Base-by-base conservation (phyloP, 768 basidiomycete genomes). In the Leccinum sublutescens region DNA sequence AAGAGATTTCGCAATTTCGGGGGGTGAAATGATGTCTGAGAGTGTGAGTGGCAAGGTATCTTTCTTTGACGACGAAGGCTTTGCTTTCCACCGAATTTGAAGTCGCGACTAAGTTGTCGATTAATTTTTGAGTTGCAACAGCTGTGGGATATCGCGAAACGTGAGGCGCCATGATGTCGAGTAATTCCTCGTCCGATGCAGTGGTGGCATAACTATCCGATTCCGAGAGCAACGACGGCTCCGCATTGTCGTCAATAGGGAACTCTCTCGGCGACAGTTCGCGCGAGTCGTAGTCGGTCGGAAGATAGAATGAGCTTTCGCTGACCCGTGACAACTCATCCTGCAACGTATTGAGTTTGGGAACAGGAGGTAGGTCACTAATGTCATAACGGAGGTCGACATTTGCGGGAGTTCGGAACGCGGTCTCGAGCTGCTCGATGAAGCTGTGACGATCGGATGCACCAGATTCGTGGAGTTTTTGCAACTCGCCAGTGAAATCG, bases 401-500 rank as follows among this genome's bases (percentile, higher is more conserved):
- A 66, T 85, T 86, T 17, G 88, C 85, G 0, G 90, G 89, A 0
- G 89, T 89, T 61, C 83, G 79, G 77, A 93, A 93, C 1, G 90
- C 89, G 54, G 79, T 85, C 75, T 92, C 91, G 23, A 92, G 75
- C 72, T 93, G 86, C 70, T 91, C 89, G 4, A 93, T 86, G 66
- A 93, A 93, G 71, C 90, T 92, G 12, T 72, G 77, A 10, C 89
- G 76, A 66, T 90, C 85, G 1, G 85, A 85, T 1, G 66, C 88
- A 34, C 87, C 87, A 6, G 84, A 86, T 64, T 89, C 85, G 55
- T 87, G 86, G 52, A 93, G 77, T 65, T 77, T 85, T 71, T 80
- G 75, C 54, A 93, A 72, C 70, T 92, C 91, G 40, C 86, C 88
- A 0, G 91, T 93, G 67, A 93, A 93, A 66, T 93, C 91, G 60